These are phyloP conservation scores for Escallonia rubra DNA, from an alignment of 129 eudicot genomes.

Conservation along the genomic window DNA sequence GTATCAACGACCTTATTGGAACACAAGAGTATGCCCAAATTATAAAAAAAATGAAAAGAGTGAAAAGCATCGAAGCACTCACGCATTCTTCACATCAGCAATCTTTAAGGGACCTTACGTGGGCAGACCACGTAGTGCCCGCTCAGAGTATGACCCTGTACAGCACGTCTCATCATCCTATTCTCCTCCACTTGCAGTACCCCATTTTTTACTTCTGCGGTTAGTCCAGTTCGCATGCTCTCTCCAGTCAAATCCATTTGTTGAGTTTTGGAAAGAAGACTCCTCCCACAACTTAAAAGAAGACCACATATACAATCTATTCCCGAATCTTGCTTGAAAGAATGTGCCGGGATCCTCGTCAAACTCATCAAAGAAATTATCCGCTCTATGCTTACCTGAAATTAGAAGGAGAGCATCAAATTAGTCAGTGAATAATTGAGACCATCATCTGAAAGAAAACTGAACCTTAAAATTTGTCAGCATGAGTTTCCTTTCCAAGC, in stretches of 20 bases:
- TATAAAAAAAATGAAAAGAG: neutral
- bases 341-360: slow-evolving; percentile 39
- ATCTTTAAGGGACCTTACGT: slow-evolving; percentile 63
- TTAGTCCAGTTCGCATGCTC: slow-evolving; percentile 19
- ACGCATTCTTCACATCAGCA: slow-evolving; percentile 91
- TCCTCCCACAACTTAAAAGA: slow-evolving; percentile 34
- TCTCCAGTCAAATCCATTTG: slow-evolving; percentile 59
- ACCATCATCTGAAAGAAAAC: too few relatives aligned
- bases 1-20: neutral
- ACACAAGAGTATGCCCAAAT: neutral
- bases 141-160: slow-evolving; percentile 56
- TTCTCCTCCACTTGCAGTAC: slow-evolving; percentile 40
- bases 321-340: slow-evolving; percentile 55
- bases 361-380: slow-evolving; percentile 28
- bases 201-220: slow-evolving; percentile 28
- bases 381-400: slow-evolving; percentile 52
- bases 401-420: neutral
- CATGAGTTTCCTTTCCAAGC: too few relatives aligned
- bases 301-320: slow-evolving; percentile 52
- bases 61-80: slow-evolving; percentile 24
- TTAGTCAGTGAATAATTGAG: too few relatives aligned
- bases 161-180: slow-evolving; percentile 31
- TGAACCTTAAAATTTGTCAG: too few relatives aligned
- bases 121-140: slow-evolving; percentile 72
- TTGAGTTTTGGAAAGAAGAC: slow-evolving; percentile 32